Evolutionary conservation across 73 alveolate species (phyloP).

Genomic region (Tetrahymena malaccensis): DNA sequence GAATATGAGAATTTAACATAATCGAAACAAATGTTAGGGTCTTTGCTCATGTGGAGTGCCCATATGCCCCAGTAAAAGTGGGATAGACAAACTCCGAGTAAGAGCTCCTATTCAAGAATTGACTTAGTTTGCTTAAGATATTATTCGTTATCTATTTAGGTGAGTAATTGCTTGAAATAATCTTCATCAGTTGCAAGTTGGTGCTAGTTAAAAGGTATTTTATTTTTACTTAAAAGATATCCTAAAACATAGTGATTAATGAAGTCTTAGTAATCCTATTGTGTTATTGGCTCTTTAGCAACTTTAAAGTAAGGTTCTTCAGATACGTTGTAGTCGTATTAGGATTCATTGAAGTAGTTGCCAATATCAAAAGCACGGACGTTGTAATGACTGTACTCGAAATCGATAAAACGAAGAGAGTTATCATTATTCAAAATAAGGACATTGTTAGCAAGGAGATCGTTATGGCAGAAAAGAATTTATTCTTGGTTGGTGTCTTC

Average conservation of each 20-base stretch:
- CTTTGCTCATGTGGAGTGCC: background rate
- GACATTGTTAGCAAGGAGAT: constrained; percentile 31
- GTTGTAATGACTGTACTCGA: constrained; percentile 20
- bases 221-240: background rate
- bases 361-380: constrained; percentile 41
- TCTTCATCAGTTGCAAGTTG: background rate
- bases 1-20: background rate
- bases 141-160: background rate
- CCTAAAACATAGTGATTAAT: background rate
- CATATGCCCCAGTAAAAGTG: background rate
- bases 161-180: background rate
- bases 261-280: background rate
- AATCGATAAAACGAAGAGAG: constrained; percentile 26
- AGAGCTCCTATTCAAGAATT: background rate
- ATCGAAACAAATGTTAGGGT: background rate
- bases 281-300: constrained; percentile 11
- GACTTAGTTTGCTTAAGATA: background rate
- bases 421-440: constrained; percentile 16
- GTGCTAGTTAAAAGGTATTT: background rate
- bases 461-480: constrained; percentile 37
- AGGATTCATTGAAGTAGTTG: constrained; percentile 32
- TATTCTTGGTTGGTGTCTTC: constrained; percentile 2
- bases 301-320: constrained; percentile 33
- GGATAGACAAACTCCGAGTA: background rate
- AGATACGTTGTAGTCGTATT: constrained; percentile 18